A percentile compares a stretch with the other conserved stretches of the same genome.
Evolutionary conservation across 176 grass and related monocot genomes (phyloP).

Genomic region (Carex myosuroides): DNA sequence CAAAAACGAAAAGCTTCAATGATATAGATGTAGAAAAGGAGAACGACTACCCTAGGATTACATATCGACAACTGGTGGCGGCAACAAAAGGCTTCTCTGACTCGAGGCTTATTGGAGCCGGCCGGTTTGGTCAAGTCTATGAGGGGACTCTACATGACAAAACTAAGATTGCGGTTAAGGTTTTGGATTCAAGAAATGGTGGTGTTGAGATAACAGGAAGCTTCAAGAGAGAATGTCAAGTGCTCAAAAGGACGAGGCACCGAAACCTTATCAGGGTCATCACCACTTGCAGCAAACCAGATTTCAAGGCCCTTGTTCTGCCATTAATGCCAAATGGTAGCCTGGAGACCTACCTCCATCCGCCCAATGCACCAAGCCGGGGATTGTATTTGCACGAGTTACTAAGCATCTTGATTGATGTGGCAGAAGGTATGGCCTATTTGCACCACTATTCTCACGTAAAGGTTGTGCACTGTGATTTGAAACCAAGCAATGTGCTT

Average conservation of each 20-base stretch:
- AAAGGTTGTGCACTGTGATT: slow-evolving; percentile 75
- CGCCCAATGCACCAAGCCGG: slow-evolving; percentile 18
- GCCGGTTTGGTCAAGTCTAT: slow-evolving; percentile 66
- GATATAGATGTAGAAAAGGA: slow-evolving; percentile 35
- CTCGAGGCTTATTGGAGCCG: slow-evolving; percentile 54
- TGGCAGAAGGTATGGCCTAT: slow-evolving; percentile 83
- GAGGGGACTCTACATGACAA: slow-evolving; percentile 60
- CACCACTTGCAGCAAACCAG: slow-evolving; percentile 76
- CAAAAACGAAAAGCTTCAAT: slow-evolving; percentile 28
- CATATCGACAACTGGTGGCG: slow-evolving; percentile 62
- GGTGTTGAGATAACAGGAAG: slow-evolving; percentile 52
- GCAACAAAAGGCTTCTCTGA: slow-evolving; percentile 73
- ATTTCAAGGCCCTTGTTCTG: slow-evolving; percentile 84
- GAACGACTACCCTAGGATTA: slow-evolving; percentile 67
- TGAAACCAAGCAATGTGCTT: slow-evolving; percentile 89
- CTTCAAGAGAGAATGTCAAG: slow-evolving; percentile 86
- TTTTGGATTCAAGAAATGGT: slow-evolving; percentile 61
- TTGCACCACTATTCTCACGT: slow-evolving; percentile 84
- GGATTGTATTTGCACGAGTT: slow-evolving; percentile 48
- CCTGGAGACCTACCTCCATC: slow-evolving; percentile 67
- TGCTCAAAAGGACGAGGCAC: slow-evolving; percentile 77
- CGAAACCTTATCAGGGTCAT: slow-evolving; percentile 86
- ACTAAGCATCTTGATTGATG: slow-evolving; percentile 53
- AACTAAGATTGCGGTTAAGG: slow-evolving; percentile 69
- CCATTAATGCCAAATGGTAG: slow-evolving; percentile 85